These are phyloP conservation scores for Suhomyces vadensis DNA, from an alignment of 805 yeast genomes.

Conservation along the genomic window DNA sequence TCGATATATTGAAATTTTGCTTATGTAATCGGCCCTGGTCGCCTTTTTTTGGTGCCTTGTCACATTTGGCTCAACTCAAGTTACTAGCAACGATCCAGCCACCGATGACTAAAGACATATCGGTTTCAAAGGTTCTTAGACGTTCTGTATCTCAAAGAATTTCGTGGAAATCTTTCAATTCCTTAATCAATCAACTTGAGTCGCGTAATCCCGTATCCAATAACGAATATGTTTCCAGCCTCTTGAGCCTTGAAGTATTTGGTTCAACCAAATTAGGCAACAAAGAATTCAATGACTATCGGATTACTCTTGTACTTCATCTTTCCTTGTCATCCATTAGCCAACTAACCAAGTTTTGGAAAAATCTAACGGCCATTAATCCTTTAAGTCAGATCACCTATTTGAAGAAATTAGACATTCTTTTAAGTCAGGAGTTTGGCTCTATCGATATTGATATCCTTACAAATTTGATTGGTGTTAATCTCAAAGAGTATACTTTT, in stretches of 20 bases:
- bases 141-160: conserved; percentile 21
- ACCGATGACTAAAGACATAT: conserved; percentile 1
- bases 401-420: conserved; percentile 13
- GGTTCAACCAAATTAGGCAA: neutral
- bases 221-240: conserved; percentile 25
- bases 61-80: too few species aligned
- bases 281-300: conserved; percentile 10
- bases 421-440: conserved; percentile 2
- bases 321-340: conserved; percentile 19
- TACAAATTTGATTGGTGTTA: conserved; percentile 13
- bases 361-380: conserved; percentile 14
- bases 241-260: conserved; percentile 22
- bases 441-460: conserved; percentile 9
- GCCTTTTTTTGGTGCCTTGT: neutral
- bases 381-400: conserved; percentile 13
- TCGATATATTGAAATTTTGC: neutral
- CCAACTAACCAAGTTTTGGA: conserved; percentile 26
- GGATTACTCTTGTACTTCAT: conserved; percentile 19
- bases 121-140: conserved; percentile 21
- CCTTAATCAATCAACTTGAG: conserved; percentile 30
- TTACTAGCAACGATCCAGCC: too few species aligned
- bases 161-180: conserved; percentile 25
- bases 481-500: conserved; percentile 15
- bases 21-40: neutral
- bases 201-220: conserved; percentile 19